Evolutionary conservation across 768 basidiomycete genomes (phyloP), one percentile per base, ranked within the genome.

Genomic region (Baorangia bicolor): DNA sequence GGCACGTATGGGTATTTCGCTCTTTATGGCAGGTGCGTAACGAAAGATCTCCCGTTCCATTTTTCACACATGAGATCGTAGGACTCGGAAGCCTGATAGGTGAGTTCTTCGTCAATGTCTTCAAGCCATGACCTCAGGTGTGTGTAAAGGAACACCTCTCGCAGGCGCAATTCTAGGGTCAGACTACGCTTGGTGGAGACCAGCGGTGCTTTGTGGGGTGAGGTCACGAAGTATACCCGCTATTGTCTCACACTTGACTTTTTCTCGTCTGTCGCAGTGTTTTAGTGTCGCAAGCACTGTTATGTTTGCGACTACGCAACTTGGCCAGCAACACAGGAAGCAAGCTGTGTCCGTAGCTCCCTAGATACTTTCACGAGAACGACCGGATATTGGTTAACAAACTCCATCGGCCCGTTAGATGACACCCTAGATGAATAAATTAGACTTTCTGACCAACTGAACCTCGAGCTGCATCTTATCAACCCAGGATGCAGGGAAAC

Each of bases 181-280:
- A 21, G 63, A 73, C 8, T 81, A 78, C 54, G 57, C 69, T 3
- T 86, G 84, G 83, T 83, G 81, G 80, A 72, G 75, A 44, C 79
- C 82, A 7, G 76, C 77, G 8, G 54, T 83, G 18, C 82, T 83
- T 58, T 71, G 78, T 40, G 83, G 81, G 53, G 69, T 75, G 59
- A 57, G 60, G 44, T 16, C 44, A 35, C 43, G 25, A 45, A 27
- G 11, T 23, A 45, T 27, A 30, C 4, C 23, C 44, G 28, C 10
- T 37, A n/a, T 43, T 39, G 12, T 37, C 34, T 39, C 33, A 10
- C 23, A 5, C 23, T 47, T 62, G 52, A 61, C 30, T 23, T 23
- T 39, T 34, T 40, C 34, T 40, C 7, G 28, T 40, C 3, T 44
- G 20, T 35, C 21, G 11, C 28, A 67, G 59, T 56, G 54, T 47